Base-by-base conservation (phyloP, 1,284 basidiomycete species). In the Cerioporus squamosus region DNA sequence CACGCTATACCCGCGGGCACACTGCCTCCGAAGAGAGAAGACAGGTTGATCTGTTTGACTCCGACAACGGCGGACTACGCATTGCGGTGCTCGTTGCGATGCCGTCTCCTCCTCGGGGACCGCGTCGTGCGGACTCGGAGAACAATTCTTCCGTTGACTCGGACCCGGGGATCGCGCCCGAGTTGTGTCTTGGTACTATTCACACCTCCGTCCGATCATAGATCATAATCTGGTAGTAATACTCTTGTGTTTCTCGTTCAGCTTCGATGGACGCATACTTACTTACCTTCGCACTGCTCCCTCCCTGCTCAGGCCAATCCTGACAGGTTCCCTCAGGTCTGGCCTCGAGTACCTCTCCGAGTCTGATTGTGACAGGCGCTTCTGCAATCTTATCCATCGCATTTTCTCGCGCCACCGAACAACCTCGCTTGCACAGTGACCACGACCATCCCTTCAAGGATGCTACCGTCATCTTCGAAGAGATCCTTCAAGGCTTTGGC, bases 61-160 rank as follows among this genome's bases (percentile, higher is more conserved):
- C 17, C 20, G 44, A 45, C 5, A 14, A n/a, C 22, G 33, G 40
- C 20, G 55, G 33, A 29, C 26, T 57, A 39, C 43, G 46, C 22
- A 51, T 57, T 45, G 45, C 46, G 22, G 51, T 57, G n/a, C 40
- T 57, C 29, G 31, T 57, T 31, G 56, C 56, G 12, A 57, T 57
- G 56, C 56, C 56, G 14, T 36, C 53, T 22, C 42, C 38, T 18
- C 24, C 31, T 20, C 47, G 23, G 29, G 26, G n/a, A 20, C 29
- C 9, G 18, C 8, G 18, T 22, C 48, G 26, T 8, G 40, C 53
- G 26, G 38, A 33, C 12, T 14, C 12, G 5, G 5, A 5, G 23
- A 23, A n/a, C 45, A 36, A 5, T 2, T 39, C 42, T 12, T 20
- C 17, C n/a, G 36, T 15, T 5, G 9, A 15, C 45, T 38, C 36